Evolutionary conservation across 331 rosid species (phyloP).

Genomic region (Malus hybrid): DNA sequence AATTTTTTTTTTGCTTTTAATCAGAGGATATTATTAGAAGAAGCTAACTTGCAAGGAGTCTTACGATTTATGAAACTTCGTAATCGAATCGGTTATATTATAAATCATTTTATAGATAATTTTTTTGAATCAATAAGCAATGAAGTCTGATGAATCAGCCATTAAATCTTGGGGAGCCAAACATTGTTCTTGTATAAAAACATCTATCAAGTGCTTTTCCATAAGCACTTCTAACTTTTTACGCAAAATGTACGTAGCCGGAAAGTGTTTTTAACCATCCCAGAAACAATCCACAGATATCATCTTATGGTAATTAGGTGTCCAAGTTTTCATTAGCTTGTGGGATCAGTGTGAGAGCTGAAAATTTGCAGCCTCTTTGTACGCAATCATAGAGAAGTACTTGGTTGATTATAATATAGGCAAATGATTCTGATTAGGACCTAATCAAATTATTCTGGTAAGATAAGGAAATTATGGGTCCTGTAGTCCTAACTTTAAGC

Average conservation of each 20-base stretch:
- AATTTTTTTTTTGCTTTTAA: no score
- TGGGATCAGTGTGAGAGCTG: not conserved
- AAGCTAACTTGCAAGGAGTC: no score
- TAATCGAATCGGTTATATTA: no score
- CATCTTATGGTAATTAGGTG: not conserved
- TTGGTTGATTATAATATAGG: not conserved
- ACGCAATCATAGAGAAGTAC: not conserved
- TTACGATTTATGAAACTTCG: no score
- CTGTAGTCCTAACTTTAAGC: conserved; percentile 20
- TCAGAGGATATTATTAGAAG: no score
- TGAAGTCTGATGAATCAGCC: accelerated
- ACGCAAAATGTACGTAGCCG: accelerated
- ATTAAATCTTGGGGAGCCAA: no score
- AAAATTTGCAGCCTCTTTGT: not conserved
- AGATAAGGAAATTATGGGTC: conserved; percentile 8
- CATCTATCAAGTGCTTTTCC: not conserved
- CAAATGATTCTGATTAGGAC: conserved; percentile 14
- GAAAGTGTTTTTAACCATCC: not conserved
- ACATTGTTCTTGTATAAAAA: no score
- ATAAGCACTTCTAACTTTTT: not conserved
- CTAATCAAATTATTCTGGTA: conserved; percentile 9
- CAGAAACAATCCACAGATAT: not conserved
- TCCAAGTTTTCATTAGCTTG: not conserved
- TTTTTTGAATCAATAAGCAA: no score
- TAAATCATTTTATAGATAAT: no score